Evolutionary conservation across 257 asterid genomes (phyloP).

Genomic region (Solanum arcanum): DNA sequence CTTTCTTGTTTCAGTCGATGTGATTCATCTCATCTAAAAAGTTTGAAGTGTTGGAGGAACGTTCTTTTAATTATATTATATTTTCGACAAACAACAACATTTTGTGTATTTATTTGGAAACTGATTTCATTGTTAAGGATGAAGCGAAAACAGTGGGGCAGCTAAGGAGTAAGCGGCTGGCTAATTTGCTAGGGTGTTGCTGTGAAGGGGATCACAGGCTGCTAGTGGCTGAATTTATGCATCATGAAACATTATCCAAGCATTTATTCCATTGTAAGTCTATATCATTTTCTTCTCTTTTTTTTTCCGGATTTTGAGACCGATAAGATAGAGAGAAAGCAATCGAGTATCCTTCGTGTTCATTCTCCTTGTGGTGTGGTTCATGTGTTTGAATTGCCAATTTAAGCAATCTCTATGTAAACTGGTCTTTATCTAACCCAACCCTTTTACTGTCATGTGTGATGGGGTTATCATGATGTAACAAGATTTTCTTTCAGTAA

Average conservation of each 20-base stretch:
- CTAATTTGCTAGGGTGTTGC: constrained; percentile 37
- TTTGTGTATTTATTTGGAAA: not conserved
- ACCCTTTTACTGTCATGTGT: not conserved
- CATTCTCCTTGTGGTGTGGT: not conserved
- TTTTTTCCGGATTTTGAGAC: not conserved
- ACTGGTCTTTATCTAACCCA: not conserved
- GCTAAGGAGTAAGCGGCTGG: constrained; percentile 31
- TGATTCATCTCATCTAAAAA: not conserved
- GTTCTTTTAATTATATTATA: not conserved
- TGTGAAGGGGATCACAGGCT: constrained; percentile 36
- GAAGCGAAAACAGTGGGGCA: constrained; percentile 37
- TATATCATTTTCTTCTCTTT: not conserved
- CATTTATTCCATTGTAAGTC: constrained; percentile 39
- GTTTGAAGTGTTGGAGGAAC: not conserved
- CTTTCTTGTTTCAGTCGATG: too few relatives aligned
- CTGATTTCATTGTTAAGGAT: constrained; percentile 14
- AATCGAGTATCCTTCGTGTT: not conserved
- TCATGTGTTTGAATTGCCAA: not conserved
- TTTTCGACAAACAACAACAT: not conserved
- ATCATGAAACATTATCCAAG: constrained; percentile 33
- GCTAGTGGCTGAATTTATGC: constrained; percentile 43
- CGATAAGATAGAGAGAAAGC: not conserved
- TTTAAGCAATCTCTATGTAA: not conserved
- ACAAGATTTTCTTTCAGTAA: not conserved
- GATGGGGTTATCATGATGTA: not conserved